Conservation (phyloP, 2,329 filamentous ascomycete species). For the Dothideomycetes sp. region DNA sequence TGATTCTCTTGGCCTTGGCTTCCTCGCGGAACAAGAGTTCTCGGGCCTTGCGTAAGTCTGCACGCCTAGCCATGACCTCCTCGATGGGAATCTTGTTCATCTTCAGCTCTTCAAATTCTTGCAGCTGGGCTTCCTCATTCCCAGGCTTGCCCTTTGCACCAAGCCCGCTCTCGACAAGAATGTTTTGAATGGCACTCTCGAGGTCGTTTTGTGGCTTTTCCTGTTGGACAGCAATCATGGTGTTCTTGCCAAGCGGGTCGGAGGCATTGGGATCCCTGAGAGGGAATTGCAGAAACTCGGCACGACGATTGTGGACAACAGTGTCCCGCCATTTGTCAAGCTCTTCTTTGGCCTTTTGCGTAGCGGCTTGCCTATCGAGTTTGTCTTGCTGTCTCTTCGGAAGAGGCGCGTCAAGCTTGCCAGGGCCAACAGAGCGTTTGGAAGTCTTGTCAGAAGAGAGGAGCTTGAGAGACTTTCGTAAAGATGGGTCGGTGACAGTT, state of each 20-base stretch:
- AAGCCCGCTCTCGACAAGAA: constrained; percentile 81
- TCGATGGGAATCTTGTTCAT: constrained; percentile 62
- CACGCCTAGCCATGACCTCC: constrained; percentile 60
- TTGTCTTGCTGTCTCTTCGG: constrained; percentile 78
- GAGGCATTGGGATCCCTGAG: constrained; percentile 60
- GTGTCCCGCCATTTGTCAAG: constrained; percentile 88
- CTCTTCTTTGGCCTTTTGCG: constrained; percentile 83
- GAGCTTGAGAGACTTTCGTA: constrained; percentile 71
- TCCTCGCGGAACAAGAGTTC: constrained; percentile 84
- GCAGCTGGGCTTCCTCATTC: constrained; percentile 49
- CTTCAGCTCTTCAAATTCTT: constrained; percentile 58
- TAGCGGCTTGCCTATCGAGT: constrained; percentile 70
- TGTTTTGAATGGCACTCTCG: constrained; percentile 74
- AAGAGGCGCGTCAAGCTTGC: constrained; percentile 72
- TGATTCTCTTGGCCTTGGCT: constrained; percentile 79
- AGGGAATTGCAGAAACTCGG: constrained; percentile 83
- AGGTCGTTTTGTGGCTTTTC: constrained; percentile 65
- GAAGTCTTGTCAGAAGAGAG: constrained; percentile 53
- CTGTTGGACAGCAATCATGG: constrained; percentile 46
- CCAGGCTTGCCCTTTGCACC: constrained; percentile 43
- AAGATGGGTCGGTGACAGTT: constrained; percentile 59
- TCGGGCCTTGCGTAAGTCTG: constrained; percentile 66
- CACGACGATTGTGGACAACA: constrained; percentile 83
- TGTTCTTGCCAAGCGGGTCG: constrained; percentile 49
- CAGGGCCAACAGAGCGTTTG: constrained; percentile 41